A percentile compares a stretch with the other conserved stretches of the same genome.
Evolutionary conservation across 2,329 filamentous ascomycete genomes (phyloP).

Genomic region (Lithohypha guttulata): DNA sequence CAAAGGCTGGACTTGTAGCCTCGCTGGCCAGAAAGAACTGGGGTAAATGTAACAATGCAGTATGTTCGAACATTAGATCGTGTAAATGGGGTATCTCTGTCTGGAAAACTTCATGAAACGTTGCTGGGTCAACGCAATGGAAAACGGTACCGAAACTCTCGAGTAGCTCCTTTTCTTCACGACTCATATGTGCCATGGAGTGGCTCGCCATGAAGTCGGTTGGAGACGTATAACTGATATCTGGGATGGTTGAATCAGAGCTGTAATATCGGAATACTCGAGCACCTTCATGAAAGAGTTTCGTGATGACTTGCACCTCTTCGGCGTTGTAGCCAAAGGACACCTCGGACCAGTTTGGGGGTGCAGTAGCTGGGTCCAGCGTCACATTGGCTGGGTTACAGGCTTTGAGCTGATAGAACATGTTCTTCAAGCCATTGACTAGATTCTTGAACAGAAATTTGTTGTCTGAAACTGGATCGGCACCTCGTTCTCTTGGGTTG

Average conservation of each 20-base stretch:
- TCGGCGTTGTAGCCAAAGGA: conserved; percentile 95
- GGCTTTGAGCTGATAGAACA: conserved; percentile 85
- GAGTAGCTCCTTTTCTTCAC: conserved; percentile 93
- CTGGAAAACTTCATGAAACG: conserved; percentile 97
- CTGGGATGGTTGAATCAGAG: conserved; percentile 64
- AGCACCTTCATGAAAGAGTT: conserved; percentile 91
- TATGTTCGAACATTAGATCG: conserved; percentile 95
- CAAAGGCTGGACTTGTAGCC: conserved; percentile 93
- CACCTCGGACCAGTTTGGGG: conserved; percentile 86
- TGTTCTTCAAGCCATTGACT: conserved; percentile 89
- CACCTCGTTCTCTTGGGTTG: conserved; percentile 76
- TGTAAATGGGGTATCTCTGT: conserved; percentile 95
- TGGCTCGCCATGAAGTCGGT: conserved; percentile 91
- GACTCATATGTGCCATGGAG: conserved; percentile 84
- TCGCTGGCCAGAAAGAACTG: conserved; percentile 99
- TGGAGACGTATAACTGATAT: conserved; percentile 65
- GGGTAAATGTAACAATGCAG: conserved; percentile 82
- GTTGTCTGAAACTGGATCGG: conserved; percentile 89
- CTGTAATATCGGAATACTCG: conserved; percentile 97
- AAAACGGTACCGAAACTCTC: conserved; percentile 98
- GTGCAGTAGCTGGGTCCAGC: conserved; percentile 68
- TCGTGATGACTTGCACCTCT: conserved; percentile 91
- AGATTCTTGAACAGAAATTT: conserved; percentile 96
- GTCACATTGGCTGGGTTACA: conserved; percentile 63
- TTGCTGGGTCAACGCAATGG: conserved; percentile 94